Evolutionary conservation across 345 rosid genomes (phyloP), one percentile per base, ranked within the genome.

Genomic region (Nasturtium officinale): DNA sequence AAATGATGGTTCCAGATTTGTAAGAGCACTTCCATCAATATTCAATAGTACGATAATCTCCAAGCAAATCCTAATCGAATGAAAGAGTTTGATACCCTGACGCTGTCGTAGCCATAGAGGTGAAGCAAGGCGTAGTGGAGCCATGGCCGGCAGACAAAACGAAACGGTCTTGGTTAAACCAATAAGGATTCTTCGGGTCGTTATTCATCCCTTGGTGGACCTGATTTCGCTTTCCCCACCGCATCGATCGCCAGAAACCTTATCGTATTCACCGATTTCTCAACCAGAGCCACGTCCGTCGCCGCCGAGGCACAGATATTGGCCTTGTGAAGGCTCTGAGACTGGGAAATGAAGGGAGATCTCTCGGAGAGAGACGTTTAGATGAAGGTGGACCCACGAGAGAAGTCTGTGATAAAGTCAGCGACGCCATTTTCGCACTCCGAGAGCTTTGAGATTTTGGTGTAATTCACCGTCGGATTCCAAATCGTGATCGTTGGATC

Each of bases 91-190:
- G n/a, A 17, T 21, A 95, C 99, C 96, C 35, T 51, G 35, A 91
- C 96, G 37, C 96, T 90, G 66, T 91, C 99, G 81, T 86, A 95
- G 43, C 98, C 99, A 58, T 98, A 97, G 35, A 95, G 96, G 75
- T 91, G 99, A 75, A 95, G 89, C 75, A 95, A 82, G 45, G 97
- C 96, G 74, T 95, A 95, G 50, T 88, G 97, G 59, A 95, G 68
- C 99, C 99, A 51, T 95, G 99, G 0, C 99, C 99, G 42, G 97
- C 99, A 17, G 97, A 91, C 67, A 95, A 61, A 21, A 95, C 86
- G 79, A 95, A 95, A 5, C 99, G 93, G 54, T 95, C 99, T n/a
- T 98, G 89, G 76, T 95, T 95, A 71, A 95, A 95, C 99, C 99
- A 95, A 67, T 90, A 90, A 1, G 99, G 99, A 46, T 95, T 95